Evolutionary conservation across 2,329 filamentous ascomycete genomes (phyloP).

Genomic region (Claviceps cyperi): DNA sequence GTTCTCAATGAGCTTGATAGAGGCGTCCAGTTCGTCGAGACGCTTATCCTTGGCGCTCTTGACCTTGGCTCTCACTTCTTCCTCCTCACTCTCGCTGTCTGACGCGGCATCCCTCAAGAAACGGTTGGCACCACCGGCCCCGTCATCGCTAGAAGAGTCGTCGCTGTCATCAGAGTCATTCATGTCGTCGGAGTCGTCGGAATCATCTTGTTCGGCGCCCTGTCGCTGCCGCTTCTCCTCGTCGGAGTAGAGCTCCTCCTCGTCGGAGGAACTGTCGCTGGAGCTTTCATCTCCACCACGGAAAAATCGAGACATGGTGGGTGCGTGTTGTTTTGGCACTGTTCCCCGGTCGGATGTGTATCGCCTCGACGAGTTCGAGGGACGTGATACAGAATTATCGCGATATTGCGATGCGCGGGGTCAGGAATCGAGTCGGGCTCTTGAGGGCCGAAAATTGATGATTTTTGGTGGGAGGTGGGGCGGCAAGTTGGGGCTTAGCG

Average conservation of each 20-base stretch:
- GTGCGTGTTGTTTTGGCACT: conserved; percentile 11
- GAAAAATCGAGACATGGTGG: conserved; percentile 92
- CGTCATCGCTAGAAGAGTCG: conserved; percentile 47
- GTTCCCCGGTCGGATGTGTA: conserved; percentile 3
- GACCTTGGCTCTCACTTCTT: conserved; percentile 72
- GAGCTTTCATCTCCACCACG: conserved; percentile 84
- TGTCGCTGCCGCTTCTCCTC: conserved; percentile 23
- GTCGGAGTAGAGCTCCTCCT: conserved; percentile 78
- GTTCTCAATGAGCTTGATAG: conserved; percentile 86
- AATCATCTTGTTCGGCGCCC: conserved; percentile 19
- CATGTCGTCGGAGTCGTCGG: conserved; percentile 25
- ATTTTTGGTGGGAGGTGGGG: conserved; percentile 30
- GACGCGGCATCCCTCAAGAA: conserved; percentile 67
- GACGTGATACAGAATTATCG: conserved; percentile 8
- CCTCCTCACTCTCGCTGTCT: conserved; percentile 75
- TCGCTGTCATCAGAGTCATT: conserved; percentile 39
- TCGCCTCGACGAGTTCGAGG: conserved; percentile 9
- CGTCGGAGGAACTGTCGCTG: conserved; percentile 86
- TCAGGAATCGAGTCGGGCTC: conserved; percentile 16
- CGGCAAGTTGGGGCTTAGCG: conserved; percentile 24
- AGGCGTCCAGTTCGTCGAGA: conserved; percentile 81
- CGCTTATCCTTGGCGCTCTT: conserved; percentile 99
- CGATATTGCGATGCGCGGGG: conserved; percentile 20
- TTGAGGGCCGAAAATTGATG: conserved; percentile 24
- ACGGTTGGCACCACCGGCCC: conserved; percentile 56